phyloP scores from a whole-genome alignment of 2,329 filamentous ascomycete species.

The Arthrinium phaeospermum region DNA sequence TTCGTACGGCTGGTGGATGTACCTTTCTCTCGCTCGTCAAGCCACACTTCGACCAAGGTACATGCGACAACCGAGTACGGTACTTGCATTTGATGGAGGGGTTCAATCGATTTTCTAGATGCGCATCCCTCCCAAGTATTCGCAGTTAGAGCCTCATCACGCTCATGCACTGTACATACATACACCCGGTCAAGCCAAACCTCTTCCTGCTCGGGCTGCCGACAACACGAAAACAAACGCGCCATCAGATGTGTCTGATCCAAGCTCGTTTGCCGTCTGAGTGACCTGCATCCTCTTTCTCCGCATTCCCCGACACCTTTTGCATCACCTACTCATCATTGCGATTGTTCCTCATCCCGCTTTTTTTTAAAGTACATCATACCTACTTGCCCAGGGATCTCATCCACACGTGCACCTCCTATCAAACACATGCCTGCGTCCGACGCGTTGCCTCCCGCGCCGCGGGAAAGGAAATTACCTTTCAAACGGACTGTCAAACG shows the following conservation, averaged over 20 bases:
- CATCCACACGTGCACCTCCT: slow-evolving; percentile 65
- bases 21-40: not conserved
- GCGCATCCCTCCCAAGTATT: not conserved
- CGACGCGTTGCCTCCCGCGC: slow-evolving; percentile 20
- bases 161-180: slow-evolving; percentile 6
- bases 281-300: not conserved
- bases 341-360: not conserved
- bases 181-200: not conserved
- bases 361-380: slow-evolving; percentile 6
- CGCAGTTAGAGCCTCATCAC: not conserved
- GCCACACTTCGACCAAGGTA: slow-evolving; percentile 2
- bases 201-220: not conserved
- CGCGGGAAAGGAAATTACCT: slow-evolving; percentile 48
- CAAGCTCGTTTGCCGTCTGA: not conserved
- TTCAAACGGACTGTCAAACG: slow-evolving; percentile 56
- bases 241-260: not conserved
- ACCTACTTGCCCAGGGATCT: not conserved
- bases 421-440: slow-evolving; percentile 67
- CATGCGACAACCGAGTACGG: not conserved
- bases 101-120: not conserved
- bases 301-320: not conserved
- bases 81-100: slow-evolving; percentile 4
- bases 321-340: not conserved
- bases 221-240: not conserved
- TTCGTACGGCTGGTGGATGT: not conserved